phyloP scores from a whole-genome alignment of 2,329 filamentous ascomycete species.

The Colletotrichum scovillei region DNA sequence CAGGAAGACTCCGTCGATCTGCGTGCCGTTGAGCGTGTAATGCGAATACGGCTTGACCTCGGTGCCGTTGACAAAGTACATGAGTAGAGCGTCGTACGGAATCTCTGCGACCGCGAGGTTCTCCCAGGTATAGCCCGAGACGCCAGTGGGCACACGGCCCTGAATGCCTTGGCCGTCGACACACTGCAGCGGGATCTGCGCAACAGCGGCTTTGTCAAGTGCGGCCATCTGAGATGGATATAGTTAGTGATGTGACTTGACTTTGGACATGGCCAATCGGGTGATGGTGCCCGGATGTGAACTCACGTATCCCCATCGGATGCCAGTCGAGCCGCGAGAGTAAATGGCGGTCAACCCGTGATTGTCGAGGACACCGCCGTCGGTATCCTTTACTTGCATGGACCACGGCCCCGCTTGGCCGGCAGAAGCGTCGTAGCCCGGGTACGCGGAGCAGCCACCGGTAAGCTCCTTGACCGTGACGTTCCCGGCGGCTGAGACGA shows the following conservation, averaged over 20 bases:
- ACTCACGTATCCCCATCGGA: constrained; percentile 23
- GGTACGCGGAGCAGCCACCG: constrained; percentile 22
- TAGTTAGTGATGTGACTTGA: not conserved
- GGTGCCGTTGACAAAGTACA: constrained; percentile 11
- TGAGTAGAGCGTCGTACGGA: constrained; percentile 17
- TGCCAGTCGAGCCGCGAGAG: constrained; percentile 11
- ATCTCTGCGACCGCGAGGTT: constrained; percentile 14
- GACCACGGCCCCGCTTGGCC: constrained; percentile 19
- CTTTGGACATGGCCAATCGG: not conserved
- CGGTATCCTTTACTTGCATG: not conserved
- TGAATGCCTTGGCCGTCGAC: constrained; percentile 5
- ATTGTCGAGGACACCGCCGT: not conserved
- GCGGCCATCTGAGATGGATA: constrained; percentile 7
- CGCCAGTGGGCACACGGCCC: not conserved
- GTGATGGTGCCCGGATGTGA: not conserved
- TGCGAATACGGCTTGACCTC: constrained; percentile 3
- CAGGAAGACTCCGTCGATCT: constrained; percentile 8
- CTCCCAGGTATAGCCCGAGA: constrained; percentile 18
- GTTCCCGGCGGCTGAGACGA: not conserved
- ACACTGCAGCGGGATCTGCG: constrained; percentile 11
- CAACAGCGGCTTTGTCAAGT: constrained; percentile 4
- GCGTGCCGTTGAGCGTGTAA: constrained; percentile 1
- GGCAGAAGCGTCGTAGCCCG: constrained; percentile 5
- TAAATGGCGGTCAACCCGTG: constrained; percentile 2
- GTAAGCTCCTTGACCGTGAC: not conserved